These are phyloP conservation scores for Plantago ovata DNA, from an alignment of 257 asterid genomes.

Conservation along the genomic window DNA sequence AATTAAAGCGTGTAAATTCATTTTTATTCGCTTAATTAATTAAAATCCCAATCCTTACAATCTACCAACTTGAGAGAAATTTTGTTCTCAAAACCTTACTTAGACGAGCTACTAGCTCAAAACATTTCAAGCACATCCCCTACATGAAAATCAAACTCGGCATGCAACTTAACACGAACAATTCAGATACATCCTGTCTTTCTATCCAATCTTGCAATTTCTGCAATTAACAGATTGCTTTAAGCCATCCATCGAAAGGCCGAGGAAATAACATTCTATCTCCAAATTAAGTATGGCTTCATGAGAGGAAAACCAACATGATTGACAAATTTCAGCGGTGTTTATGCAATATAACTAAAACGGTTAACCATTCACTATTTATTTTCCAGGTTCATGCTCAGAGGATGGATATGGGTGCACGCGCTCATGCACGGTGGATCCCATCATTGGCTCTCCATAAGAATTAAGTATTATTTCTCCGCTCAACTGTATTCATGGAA, in stretches of 20 bases:
- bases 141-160: too few species aligned
- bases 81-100: too few species aligned
- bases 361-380: not conserved
- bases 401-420: constrained; percentile 72
- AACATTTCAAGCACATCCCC: too few species aligned
- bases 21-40: too few species aligned
- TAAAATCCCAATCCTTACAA: too few species aligned
- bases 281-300: not conserved
- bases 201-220: constrained; percentile 88
- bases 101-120: too few species aligned
- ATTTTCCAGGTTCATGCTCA: constrained; percentile 59
- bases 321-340: not conserved
- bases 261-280: not conserved
- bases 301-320: not conserved
- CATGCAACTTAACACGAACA: too few species aligned
- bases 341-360: not conserved
- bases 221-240: constrained; percentile 22
- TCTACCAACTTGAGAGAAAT: too few species aligned
- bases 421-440: constrained; percentile 71
- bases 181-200: constrained; percentile 95
- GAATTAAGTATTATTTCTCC: constrained; percentile 72
- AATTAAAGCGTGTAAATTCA: too few species aligned
- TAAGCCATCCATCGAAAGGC: not conserved
- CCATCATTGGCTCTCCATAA: constrained; percentile 69
- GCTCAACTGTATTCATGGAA: constrained; percentile 51